Evolutionary conservation across 805 yeast species (phyloP), one percentile per base, ranked within the genome.

Genomic region (Sugiyamaella smithiae): DNA sequence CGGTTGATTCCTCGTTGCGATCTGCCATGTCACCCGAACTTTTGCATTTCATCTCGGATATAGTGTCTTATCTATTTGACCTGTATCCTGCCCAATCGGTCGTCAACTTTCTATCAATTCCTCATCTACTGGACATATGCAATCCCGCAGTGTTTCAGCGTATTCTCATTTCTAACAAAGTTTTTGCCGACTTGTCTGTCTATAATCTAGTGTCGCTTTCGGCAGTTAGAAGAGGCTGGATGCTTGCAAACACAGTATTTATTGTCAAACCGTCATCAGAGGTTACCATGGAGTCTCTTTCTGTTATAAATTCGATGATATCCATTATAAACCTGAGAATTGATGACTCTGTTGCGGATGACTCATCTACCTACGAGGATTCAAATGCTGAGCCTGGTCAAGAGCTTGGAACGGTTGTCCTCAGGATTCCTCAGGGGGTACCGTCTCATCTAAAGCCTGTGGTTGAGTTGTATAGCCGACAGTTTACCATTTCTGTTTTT

Each of bases 401-500:
- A 14, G 19, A 9, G 8, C 12, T 14, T 7, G 9, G 22, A 14
- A 35, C 22, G 12, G 19, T 3, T 12, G 22, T 19, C 5, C 38
- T 35, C 5, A 35, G 16, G 20, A 12, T 35, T 14, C 20, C 38
- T 12, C 12, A 19, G 22, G 12, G 20, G 22, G 22, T 12, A 19
- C 46, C 46, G 4, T 4, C 35, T 12, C 38, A 43, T 14, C 17
- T 43, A 7, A 4, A 11, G 3, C 14, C 43, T 5, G 28, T 53
- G n/a, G 23, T 37, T 26, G n/a, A 26, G 11, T 45, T 55, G 9
- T 54, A 55, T 35, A 17, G 45, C 9, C 43, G 51, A 23, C 33
- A 40, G 6, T 47, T 55, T 28, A 40, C 55, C 9, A 33, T 12
- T 16, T n/a, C 40, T 16, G 25, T 54, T 1, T 46, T 54, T 23